A percentile compares a stretch with the other conserved stretches of the same genome.
Conservation (phyloP, 768 basidiomycete genomes). For the Suillus hirtellus region DNA sequence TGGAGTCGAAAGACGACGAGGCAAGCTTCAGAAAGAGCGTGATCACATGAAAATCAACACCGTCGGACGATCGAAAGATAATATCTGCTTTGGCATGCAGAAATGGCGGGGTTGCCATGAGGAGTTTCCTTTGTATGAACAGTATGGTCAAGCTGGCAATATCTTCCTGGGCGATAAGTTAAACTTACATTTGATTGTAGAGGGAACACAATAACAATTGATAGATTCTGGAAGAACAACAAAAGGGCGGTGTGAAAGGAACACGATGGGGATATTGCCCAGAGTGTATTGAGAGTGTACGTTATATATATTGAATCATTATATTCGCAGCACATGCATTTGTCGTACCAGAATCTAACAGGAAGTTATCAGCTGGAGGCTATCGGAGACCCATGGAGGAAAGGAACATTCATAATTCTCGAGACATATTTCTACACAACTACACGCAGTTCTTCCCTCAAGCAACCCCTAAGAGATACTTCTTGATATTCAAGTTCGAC, state of each 20-base stretch:
- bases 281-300: background rate
- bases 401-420: background rate
- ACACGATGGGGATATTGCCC: background rate
- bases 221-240: background rate
- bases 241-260: background rate
- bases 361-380: no score
- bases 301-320: background rate
- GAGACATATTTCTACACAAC: background rate
- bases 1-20: constrained; percentile 36
- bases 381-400: background rate
- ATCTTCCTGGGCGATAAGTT: background rate
- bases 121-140: background rate
- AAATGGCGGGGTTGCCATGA: constrained; percentile 27
- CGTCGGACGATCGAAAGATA: constrained; percentile 38
- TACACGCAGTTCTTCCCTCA: background rate
- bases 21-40: constrained; percentile 36
- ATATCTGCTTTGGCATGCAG: constrained; percentile 35
- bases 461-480: background rate
- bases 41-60: constrained; percentile 37
- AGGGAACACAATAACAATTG: background rate
- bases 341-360: no score
- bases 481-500: background rate
- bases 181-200: background rate
- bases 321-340: no score
- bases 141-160: background rate